These are phyloP conservation scores for Colletotrichum higginsianum DNA, from an alignment of 2,329 filamentous ascomycete genomes.

Conservation along the genomic window DNA sequence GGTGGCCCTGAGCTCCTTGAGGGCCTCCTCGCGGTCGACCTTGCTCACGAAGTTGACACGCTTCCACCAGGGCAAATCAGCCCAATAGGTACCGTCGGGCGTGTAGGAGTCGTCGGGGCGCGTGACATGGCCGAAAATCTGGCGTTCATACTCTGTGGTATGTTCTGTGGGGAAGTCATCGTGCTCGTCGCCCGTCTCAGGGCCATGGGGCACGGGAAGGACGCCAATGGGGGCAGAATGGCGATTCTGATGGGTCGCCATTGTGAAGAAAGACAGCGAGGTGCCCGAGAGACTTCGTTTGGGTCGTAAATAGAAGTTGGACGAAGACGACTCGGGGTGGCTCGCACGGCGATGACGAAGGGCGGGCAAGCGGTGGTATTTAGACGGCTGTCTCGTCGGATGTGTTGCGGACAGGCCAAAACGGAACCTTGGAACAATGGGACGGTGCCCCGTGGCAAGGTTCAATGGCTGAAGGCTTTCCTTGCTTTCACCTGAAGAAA, in stretches of 20 bases:
- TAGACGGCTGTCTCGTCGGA: conserved; percentile 11
- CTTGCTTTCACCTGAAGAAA: conserved; percentile 32
- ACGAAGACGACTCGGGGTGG: conserved; percentile 13
- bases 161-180: conserved; percentile 61
- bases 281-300: conserved; percentile 11
- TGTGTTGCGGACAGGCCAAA: conserved; percentile 27
- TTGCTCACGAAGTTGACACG: conserved; percentile 82
- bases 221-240: conserved; percentile 63
- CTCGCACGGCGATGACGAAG: conserved; percentile 4
- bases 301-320: conserved; percentile 9
- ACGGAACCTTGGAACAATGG: conserved; percentile 30
- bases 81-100: conserved; percentile 90
- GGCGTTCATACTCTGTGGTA: conserved; percentile 65
- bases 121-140: conserved; percentile 83
- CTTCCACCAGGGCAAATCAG: conserved; percentile 81
- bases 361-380: conserved; percentile 15
- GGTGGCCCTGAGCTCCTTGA: conserved; percentile 76
- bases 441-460: conserved; percentile 29
- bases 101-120: conserved; percentile 92
- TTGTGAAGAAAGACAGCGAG: conserved; percentile 4
- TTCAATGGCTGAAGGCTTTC: conserved; percentile 26
- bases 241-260: conserved; percentile 51
- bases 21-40: conserved; percentile 80
- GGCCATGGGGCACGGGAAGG: conserved; percentile 70
- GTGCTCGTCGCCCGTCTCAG: conserved; percentile 64